Evolutionary conservation across 73 alveolate species (phyloP).

Genomic region (Tetrahymena malaccensis): DNA sequence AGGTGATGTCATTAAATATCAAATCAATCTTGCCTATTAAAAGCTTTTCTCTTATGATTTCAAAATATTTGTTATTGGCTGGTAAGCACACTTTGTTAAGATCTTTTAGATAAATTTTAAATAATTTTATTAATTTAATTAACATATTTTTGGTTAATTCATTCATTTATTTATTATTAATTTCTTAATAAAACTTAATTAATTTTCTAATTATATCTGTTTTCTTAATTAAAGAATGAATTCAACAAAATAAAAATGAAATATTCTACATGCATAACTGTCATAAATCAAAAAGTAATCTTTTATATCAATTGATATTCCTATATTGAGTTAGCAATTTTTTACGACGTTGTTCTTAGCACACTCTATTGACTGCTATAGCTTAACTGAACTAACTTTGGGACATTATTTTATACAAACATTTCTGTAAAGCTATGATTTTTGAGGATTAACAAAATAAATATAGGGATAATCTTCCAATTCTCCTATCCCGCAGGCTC

Average conservation of each 20-base stretch:
- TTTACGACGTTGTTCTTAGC: neutral
- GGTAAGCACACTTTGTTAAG: neutral
- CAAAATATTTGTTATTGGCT: neutral
- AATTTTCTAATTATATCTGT: no score
- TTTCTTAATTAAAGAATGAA: neutral
- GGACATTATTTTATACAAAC: constrained; percentile 35
- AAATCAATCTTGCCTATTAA: neutral
- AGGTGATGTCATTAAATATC: neutral
- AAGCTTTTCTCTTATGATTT: neutral
- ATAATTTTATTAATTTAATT: neutral
- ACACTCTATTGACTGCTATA: neutral
- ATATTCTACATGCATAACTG: neutral
- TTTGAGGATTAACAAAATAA: constrained; percentile 24
- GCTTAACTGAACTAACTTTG: neutral
- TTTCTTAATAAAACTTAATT: no score
- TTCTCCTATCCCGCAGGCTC: constrained; percentile 28
- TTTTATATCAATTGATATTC: neutral
- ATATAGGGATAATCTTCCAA: constrained; percentile 17
- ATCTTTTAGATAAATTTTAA: neutral
- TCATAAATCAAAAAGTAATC: neutral
- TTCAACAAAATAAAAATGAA: neutral
- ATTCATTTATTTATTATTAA: no score
- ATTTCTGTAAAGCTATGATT: neutral
- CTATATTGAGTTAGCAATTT: neutral
- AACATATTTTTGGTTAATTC: no score